These are phyloP conservation scores for Fusarium sp. DNA, from an alignment of 2,329 filamentous ascomycete genomes.

Conservation along the genomic window DNA sequence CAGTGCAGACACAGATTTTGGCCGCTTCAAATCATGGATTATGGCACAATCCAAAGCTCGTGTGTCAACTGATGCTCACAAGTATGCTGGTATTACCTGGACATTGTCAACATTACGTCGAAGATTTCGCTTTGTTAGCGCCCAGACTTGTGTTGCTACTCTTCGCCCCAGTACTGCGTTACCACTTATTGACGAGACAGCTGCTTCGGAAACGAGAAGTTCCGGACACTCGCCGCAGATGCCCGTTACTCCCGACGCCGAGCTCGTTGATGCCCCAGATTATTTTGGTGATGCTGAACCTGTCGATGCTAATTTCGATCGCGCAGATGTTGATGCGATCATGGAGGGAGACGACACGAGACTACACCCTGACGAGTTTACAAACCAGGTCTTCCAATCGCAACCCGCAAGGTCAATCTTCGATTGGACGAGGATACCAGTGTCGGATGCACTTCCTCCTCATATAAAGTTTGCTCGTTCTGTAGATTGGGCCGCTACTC, in stretches of 20 bases:
- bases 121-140: constrained; percentile 74
- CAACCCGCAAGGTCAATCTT: constrained; percentile 64
- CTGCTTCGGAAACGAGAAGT: constrained; percentile 47
- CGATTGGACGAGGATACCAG: constrained; percentile 81
- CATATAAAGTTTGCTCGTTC: constrained; percentile 79
- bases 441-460: constrained; percentile 69
- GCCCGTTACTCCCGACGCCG: constrained; percentile 46
- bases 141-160: constrained; percentile 50
- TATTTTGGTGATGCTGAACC: constrained; percentile 54
- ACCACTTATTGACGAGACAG: constrained; percentile 49
- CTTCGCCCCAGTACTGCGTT: constrained; percentile 53
- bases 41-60: constrained; percentile 63
- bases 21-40: constrained; percentile 76
- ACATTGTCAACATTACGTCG: constrained; percentile 74
- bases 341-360: constrained; percentile 41
- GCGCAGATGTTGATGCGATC: constrained; percentile 31
- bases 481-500: constrained; percentile 77
- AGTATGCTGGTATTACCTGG: constrained; percentile 75
- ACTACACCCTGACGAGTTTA: constrained; percentile 54
- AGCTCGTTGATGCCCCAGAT: constrained; percentile 48
- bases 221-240: constrained; percentile 51
- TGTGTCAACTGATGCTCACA: constrained; percentile 64
- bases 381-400: constrained; percentile 52
- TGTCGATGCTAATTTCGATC: constrained; percentile 14
- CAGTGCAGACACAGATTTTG: constrained; percentile 59